Percentiles rank a stretch among this genome's conserved stretches.
Evolutionary conservation across 192 early-diverging fungal species (phyloP).

Genomic region (Linnemannia exigua): DNA sequence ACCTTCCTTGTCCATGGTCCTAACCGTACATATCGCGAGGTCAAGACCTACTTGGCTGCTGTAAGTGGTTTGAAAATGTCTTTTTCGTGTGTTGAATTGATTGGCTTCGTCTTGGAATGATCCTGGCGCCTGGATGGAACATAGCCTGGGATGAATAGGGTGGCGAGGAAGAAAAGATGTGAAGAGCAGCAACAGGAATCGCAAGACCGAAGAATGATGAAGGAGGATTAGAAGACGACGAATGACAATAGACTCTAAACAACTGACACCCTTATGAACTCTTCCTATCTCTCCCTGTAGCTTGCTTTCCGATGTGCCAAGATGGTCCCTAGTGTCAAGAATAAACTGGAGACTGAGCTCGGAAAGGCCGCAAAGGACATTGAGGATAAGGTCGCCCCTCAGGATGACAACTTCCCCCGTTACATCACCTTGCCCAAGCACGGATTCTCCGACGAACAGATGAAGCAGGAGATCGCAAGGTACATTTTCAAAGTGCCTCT

Average conservation of each 20-base stretch:
- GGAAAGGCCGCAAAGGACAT: conserved; percentile 84
- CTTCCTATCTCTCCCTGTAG: conserved; percentile 22
- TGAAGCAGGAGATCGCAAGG: conserved; percentile 75
- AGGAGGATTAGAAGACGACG: neutral
- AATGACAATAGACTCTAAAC: neutral
- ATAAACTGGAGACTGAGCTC: conserved; percentile 81
- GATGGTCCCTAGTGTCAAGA: conserved; percentile 67
- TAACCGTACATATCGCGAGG: conserved; percentile 61
- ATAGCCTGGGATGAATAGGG: neutral
- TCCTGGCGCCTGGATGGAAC: too few relatives aligned
- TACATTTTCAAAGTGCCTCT: conserved; percentile 29
- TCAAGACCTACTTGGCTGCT: conserved; percentile 58
- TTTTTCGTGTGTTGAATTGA: too few relatives aligned
- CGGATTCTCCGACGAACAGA: conserved; percentile 73
- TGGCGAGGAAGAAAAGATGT: too few relatives aligned
- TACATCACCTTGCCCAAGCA: conserved; percentile 75
- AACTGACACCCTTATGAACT: neutral
- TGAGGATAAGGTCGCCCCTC: conserved; percentile 79
- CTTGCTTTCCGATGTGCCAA: conserved; percentile 64
- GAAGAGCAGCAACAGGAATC: too few relatives aligned
- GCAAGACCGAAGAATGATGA: neutral
- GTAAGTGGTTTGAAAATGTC: conserved; percentile 37
- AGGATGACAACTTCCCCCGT: conserved; percentile 72
- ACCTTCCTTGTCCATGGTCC: conserved; percentile 71
- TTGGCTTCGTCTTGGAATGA: too few relatives aligned